Evolutionary conservation across 257 asterid genomes (phyloP), one percentile per base, ranked within the genome.

Genomic region (Capsicum pubescens): DNA sequence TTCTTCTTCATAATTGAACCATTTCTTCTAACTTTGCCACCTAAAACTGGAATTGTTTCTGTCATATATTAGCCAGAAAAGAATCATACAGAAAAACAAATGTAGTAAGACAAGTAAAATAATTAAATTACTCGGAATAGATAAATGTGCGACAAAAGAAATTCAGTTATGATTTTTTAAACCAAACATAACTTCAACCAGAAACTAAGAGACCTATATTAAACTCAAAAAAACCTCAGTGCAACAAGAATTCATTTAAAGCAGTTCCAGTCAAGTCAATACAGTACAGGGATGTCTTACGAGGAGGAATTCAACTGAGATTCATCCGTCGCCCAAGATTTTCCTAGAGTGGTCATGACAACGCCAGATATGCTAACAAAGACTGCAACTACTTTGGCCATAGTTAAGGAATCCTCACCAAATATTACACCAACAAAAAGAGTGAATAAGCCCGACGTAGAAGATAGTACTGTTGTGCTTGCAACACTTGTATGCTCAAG

Each of bases 401-500:
- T 61, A 83, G 89, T 95, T 81, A 97, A 87, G 64, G 98, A 88
- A 86, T 97, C 99, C 92, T 97, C 94, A 58, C 99, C 99, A 93
- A 97, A 83, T 87, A 90, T 90, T 59, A 97, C 98, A 88, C 98
- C 95, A 58, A 97, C 84, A 78, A 97, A 97, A 79, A 97, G 98
- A 74, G 99, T 97, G 88, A 97, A 97, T 86, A 97, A 86, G 72
- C 99, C 99, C 14, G 99, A 95, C 36, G 99, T 97, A 69, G 99
- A 95, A 67, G 99, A 97, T 84, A 97, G 89, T 80, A 97, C 98
- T 4, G 99, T 97, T 39, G 99, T 95, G 87, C 98, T 97, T 82
- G 99, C 98, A 86, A 97, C 99, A 81, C 98, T 97, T n/a, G 98
- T 93, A 72, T 95, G 98, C 81, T 98, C 98, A 83, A 95, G 98